phyloP scores from a whole-genome alignment of 257 asterid species.

The Solanum ossicruentum region DNA sequence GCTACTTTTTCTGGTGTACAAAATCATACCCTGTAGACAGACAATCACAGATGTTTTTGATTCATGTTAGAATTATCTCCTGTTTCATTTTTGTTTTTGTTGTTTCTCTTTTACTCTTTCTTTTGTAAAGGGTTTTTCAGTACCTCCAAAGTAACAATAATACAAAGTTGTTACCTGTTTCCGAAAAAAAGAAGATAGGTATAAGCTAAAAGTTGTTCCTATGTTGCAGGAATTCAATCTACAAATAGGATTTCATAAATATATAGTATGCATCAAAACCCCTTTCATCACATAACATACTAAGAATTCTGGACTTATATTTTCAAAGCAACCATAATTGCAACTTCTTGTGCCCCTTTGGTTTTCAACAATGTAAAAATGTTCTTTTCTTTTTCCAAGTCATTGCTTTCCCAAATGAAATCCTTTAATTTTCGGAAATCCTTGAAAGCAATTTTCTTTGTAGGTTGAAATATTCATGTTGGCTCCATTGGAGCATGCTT shows the following conservation, averaged over 20 bases:
- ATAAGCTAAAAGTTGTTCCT: not conserved
- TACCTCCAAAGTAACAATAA: not conserved
- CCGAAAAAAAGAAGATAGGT: not conserved
- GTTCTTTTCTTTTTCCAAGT: not conserved
- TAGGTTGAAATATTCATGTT: not conserved
- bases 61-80: not conserved
- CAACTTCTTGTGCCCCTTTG: not conserved
- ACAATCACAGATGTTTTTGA: not conserved
- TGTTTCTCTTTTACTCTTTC: not conserved
- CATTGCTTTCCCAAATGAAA: not conserved
- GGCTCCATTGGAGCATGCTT: not conserved
- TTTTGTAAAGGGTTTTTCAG: not conserved
- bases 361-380: not conserved
- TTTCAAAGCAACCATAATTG: not conserved
- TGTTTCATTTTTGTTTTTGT: not conserved
- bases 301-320: not conserved
- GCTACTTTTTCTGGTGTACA: not conserved
- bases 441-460: not conserved
- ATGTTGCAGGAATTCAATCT: not conserved
- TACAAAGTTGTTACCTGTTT: not conserved
- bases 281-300: not conserved
- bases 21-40: not conserved
- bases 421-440: not conserved
- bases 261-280: not conserved
- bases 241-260: not conserved